phyloP scores from a whole-genome alignment of 305 asterid species.

The Fraxinus nigra region DNA sequence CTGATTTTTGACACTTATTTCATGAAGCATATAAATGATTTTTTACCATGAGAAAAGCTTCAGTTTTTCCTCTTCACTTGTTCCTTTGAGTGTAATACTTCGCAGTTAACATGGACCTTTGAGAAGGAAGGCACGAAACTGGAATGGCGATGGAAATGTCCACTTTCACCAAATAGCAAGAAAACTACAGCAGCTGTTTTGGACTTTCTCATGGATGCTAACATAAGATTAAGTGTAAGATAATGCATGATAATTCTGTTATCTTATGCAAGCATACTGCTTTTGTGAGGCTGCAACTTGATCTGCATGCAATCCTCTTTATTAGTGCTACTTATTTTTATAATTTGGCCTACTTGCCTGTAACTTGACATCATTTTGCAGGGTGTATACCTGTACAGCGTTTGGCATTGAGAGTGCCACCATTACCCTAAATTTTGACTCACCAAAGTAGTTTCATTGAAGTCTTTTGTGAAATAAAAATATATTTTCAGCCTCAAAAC shows the following conservation, averaged over 20 bases:
- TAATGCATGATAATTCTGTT: neutral
- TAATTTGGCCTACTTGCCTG: neutral
- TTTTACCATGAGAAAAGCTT: neutral
- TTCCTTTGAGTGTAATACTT: conserved; percentile 6
- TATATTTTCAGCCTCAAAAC: neutral
- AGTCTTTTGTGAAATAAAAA: neutral
- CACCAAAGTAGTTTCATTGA: neutral
- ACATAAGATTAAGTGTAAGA: conserved; percentile 82
- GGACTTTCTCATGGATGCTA: conserved; percentile 94
- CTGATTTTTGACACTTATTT: neutral
- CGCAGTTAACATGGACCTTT: conserved; percentile 89
- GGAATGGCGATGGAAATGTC: conserved; percentile 98
- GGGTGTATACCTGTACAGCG: neutral
- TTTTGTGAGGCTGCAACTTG: neutral
- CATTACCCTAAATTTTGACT: neutral
- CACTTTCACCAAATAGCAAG: conserved; percentile 52
- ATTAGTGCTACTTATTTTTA: neutral
- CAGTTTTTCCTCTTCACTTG: neutral
- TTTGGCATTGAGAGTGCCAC: neutral
- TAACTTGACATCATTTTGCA: neutral
- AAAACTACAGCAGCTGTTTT: conserved; percentile 63
- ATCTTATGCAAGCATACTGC: conserved; percentile 7
- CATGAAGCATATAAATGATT: neutral
- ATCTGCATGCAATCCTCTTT: neutral
- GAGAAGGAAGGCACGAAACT: conserved; percentile 83